Evolutionary conservation across 2,329 filamentous ascomycete genomes (phyloP).

Genomic region (Botryotinia calthae): DNA sequence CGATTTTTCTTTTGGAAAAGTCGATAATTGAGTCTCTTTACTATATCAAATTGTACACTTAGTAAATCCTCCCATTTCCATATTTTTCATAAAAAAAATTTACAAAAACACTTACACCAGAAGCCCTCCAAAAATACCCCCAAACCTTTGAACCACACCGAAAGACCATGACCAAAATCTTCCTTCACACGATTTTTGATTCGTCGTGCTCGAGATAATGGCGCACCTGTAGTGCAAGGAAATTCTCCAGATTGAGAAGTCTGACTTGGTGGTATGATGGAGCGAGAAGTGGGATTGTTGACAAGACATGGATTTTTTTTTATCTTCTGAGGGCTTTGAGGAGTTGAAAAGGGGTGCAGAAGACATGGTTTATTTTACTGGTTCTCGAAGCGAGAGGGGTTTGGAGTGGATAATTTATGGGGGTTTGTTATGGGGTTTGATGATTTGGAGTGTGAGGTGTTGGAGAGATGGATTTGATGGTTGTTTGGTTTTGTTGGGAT

Average conservation of each 20-base stretch:
- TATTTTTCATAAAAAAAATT: too few relatives aligned
- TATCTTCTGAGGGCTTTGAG: background rate
- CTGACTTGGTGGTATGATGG: background rate
- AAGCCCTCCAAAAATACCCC: background rate
- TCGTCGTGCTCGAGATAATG: background rate
- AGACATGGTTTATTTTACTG: background rate
- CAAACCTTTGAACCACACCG: background rate
- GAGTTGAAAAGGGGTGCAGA: background rate
- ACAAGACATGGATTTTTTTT: fast-evolving
- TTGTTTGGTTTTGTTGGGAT: background rate
- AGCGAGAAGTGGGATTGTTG: background rate
- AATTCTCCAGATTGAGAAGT: background rate
- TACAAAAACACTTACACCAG: background rate
- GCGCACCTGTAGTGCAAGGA: too few relatives aligned
- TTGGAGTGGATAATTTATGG: background rate
- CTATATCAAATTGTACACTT: background rate
- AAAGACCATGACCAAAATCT: too few relatives aligned
- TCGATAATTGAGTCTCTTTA: fast-evolving
- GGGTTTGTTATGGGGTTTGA: background rate
- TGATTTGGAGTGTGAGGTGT: background rate
- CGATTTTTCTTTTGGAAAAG: background rate
- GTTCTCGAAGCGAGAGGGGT: background rate
- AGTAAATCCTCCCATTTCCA: background rate
- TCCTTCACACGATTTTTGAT: too few relatives aligned
- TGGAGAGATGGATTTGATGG: background rate